phyloP scores from a whole-genome alignment of 257 asterid species.

The Voacanga thouarsii region DNA sequence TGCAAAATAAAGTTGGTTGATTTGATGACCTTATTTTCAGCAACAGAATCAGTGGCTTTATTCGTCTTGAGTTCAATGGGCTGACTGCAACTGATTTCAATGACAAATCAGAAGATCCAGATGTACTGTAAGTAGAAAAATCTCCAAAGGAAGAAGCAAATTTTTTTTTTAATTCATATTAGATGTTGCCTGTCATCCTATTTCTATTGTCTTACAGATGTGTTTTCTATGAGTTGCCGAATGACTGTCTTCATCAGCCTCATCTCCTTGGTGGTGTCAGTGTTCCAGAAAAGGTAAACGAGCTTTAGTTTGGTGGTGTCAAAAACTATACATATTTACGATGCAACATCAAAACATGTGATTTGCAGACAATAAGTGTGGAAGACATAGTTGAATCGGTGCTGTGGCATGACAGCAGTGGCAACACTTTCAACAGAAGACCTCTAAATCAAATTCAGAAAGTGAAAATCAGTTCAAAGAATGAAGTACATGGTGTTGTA shows the following conservation, averaged over 20 bases:
- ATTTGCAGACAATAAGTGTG: slow-evolving; percentile 12
- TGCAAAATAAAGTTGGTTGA: not conserved
- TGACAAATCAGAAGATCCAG: not conserved
- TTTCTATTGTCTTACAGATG: slow-evolving; percentile 2
- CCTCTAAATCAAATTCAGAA: not conserved
- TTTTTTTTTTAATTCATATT: no score
- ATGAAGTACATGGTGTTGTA: not conserved
- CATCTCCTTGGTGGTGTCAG: slow-evolving; percentile 16
- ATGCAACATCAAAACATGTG: no score
- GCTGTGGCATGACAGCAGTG: slow-evolving; percentile 20
- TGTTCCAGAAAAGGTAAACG: slow-evolving; percentile 14
- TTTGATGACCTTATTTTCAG: not conserved
- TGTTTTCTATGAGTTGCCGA: slow-evolving; percentile 4
- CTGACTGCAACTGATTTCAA: not conserved
- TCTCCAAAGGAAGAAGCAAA: not conserved
- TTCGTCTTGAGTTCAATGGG: not conserved
- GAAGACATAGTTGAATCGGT: not conserved
- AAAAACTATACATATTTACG: no score
- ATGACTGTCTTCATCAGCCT: not conserved
- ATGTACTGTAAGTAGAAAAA: slow-evolving; percentile 13
- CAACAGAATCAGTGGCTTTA: slow-evolving; percentile 6
- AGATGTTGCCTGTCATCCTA: not conserved
- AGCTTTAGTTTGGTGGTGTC: no score
- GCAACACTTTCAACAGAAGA: not conserved
- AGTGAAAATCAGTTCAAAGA: not conserved